These are phyloP conservation scores for Hanseniaspora nectarophila DNA, from an alignment of 805 yeast species.

Conservation along the genomic window DNA sequence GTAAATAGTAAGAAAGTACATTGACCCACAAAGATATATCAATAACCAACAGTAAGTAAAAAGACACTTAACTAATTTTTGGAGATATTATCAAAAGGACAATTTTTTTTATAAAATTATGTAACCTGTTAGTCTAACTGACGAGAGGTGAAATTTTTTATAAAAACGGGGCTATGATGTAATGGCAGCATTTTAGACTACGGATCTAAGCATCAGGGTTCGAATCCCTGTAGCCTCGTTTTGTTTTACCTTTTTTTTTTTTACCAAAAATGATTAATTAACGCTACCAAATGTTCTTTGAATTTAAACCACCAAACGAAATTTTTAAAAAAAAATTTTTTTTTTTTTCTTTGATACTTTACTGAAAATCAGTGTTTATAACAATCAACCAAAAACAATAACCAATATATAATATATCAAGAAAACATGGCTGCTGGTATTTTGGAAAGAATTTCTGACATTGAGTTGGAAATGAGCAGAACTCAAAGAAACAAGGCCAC, in stretches of 20 bases:
- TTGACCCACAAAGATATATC: no score
- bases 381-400: no score
- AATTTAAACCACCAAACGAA: no score
- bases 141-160: neutral
- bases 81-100: neutral
- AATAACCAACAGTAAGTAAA: no score
- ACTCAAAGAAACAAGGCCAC: constrained; percentile 98
- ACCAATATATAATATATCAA: no score
- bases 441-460: constrained; percentile 67
- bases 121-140: constrained; percentile 8
- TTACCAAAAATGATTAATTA: neutral
- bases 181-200: constrained; percentile 15
- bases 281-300: neutral
- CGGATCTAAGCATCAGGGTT: constrained; percentile 15
- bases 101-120: neutral
- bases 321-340: neutral
- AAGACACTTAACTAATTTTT: neutral
- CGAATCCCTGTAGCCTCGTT: constrained; percentile 15
- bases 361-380: no score
- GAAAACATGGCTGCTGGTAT: constrained; percentile 25
- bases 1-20: no score
- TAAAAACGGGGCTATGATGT: constrained; percentile 13
- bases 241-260: constrained; percentile 4
- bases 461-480: constrained; percentile 85
- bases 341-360: neutral